phyloP scores from a whole-genome alignment of 2,329 filamentous ascomycete genomes.

The Fusarium sp. region DNA sequence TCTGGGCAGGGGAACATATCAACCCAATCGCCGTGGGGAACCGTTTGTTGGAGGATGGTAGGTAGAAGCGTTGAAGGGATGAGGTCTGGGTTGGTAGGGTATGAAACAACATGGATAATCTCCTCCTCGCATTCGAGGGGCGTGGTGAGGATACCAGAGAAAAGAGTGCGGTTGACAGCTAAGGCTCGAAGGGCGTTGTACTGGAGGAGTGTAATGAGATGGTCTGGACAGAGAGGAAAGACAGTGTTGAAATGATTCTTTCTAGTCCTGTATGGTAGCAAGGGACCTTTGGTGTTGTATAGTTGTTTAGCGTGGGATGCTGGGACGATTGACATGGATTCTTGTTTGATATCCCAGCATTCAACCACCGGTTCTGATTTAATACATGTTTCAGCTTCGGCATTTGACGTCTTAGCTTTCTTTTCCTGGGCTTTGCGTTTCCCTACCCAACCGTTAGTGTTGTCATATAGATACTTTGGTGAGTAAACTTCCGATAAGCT shows the following conservation, averaged over 20 bases:
- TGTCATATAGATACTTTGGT: fast-evolving
- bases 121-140: slow-evolving; percentile 24
- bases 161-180: slow-evolving; percentile 14
- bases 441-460: neutral
- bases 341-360: slow-evolving; percentile 21
- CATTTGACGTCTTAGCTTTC: neutral
- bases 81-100: neutral
- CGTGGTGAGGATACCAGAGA: slow-evolving; percentile 10
- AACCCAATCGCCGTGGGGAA: slow-evolving; percentile 23
- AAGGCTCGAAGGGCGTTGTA: slow-evolving; percentile 26
- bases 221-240: slow-evolving; percentile 17
- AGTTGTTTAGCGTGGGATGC: neutral
- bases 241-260: neutral
- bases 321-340: neutral
- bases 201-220: slow-evolving; percentile 28
- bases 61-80: slow-evolving; percentile 13
- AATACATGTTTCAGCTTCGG: neutral
- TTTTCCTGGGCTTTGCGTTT: slow-evolving; percentile 18
- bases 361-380: neutral
- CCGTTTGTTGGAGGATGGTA: slow-evolving; percentile 18
- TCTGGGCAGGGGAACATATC: slow-evolving; percentile 19
- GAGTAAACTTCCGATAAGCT: slow-evolving; percentile 46
- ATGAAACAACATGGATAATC: slow-evolving; percentile 5
- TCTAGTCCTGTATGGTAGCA: neutral
- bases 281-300: neutral